Conservation (phyloP, 1,284 basidiomycete species). For the Fomitopsis palustris region DNA sequence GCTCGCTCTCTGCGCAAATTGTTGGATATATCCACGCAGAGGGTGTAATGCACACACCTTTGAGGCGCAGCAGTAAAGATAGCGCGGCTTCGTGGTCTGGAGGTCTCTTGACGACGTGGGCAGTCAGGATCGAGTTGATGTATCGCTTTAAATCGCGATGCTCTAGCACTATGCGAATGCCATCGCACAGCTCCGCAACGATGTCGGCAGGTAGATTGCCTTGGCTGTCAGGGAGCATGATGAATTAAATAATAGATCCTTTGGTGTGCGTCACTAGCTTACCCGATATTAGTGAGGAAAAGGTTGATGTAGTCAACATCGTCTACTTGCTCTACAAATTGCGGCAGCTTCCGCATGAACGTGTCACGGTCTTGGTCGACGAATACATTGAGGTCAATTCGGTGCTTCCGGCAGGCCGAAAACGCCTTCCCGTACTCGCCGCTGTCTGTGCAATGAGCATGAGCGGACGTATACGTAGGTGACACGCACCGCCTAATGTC, state of each 20-base stretch:
- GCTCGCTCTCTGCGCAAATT: slow-evolving; percentile 52
- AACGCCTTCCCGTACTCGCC: slow-evolving; percentile 83
- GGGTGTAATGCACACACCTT: slow-evolving; percentile 43
- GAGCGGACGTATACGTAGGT: background rate
- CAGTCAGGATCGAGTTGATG: slow-evolving; percentile 88
- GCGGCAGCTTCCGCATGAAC: slow-evolving; percentile 64
- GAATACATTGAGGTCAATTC: slow-evolving; percentile 88
- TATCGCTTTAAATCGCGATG: slow-evolving; percentile 73
- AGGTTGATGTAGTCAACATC: slow-evolving; percentile 94
- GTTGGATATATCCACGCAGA: background rate
- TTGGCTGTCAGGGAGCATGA: slow-evolving; percentile 38
- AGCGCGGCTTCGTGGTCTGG: slow-evolving; percentile 90
- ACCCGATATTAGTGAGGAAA: slow-evolving; percentile 87
- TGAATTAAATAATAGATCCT: background rate
- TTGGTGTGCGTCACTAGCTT: slow-evolving; percentile 23
- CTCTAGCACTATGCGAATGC: slow-evolving; percentile 74
- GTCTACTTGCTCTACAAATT: slow-evolving; percentile 82
- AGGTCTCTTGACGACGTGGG: slow-evolving; percentile 89
- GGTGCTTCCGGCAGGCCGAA: slow-evolving; percentile 87
- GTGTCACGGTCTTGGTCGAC: slow-evolving; percentile 72
- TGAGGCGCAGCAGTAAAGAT: slow-evolving; percentile 71
- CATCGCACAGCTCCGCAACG: slow-evolving; percentile 77
- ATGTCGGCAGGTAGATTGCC: slow-evolving; percentile 51
- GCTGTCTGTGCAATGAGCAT: slow-evolving; percentile 34
- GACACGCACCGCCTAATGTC: slow-evolving; percentile 64